These are phyloP conservation scores for Extremus antarcticus DNA, from an alignment of 495 filamentous ascomycete species.

Conservation along the genomic window DNA sequence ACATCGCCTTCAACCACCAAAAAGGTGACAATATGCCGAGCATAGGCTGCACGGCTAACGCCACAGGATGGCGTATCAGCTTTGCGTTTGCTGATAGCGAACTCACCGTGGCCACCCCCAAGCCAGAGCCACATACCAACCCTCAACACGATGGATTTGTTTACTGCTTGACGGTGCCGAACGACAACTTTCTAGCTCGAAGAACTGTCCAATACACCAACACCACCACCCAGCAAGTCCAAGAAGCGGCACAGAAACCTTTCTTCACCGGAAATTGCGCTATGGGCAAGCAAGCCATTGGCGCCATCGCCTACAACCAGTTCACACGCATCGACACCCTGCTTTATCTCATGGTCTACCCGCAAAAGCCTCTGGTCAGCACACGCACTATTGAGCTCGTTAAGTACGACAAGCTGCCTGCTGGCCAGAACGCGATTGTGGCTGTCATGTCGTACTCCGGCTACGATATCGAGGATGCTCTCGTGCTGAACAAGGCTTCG, in stretches of 20 bases:
- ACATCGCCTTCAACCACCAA: too few relatives aligned
- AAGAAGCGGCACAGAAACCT: conserved; percentile 4
- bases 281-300: conserved; percentile 99
- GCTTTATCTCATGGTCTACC: conserved; percentile 93
- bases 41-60: too few relatives aligned
- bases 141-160: too few relatives aligned
- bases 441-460: conserved; percentile 99
- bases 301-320: conserved; percentile 93
- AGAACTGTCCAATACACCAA: conserved; percentile 1
- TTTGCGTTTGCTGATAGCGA: too few relatives aligned
- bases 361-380: conserved; percentile 94
- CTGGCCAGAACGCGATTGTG: conserved; percentile 91
- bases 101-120: too few relatives aligned
- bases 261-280: too few relatives aligned
- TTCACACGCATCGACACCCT: conserved; percentile 91
- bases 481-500: conserved; percentile 92
- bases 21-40: too few relatives aligned
- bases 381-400: conserved; percentile 92
- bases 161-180: conserved; percentile 10
- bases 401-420: conserved; percentile 94
- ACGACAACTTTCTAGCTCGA: conserved; percentile 7
- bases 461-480: conserved; percentile 98
- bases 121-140: too few relatives aligned
- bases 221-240: neutral
- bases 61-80: too few relatives aligned